Base-by-base conservation (phyloP, 768 basidiomycete genomes). In the Boletus fagicola region DNA sequence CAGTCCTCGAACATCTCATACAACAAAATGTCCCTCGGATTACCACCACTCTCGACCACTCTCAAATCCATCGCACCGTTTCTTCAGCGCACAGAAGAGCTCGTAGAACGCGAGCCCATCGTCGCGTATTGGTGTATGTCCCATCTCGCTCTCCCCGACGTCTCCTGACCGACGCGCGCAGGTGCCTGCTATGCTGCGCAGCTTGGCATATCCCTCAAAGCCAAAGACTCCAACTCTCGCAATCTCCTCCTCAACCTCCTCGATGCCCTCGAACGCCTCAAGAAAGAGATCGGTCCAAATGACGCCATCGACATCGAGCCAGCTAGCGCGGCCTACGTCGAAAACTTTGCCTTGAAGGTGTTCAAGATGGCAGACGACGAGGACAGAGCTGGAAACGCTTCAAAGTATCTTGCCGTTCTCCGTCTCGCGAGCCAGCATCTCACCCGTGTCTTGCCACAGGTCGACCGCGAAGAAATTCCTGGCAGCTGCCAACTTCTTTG, bases 61-160 rank as follows among this genome's bases (percentile, higher is more conserved):
- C 84, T 92, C 69, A 90, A 86, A 66, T 59, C 83, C 26, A 81
- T 94, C 54, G 68, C 84, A 5, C 90, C 94, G 2, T 96, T 83
- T 72, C 78, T 98, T 20, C 93, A 95, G 66, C 85, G 97, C 49
- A 92, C 97, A 0, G 85, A 92, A 56, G 97, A 99, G 71, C 79
- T 98, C 64, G 84, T 81, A 51, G 75, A 76, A 15, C 84, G 88
- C 60, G 94, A 99, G 55, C 91, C 92, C 6, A 78, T 95, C 51
- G 84, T 98, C 67, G 83, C 92, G 5, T 98, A 98, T 70, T 99
- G 96, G 95, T 95, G 96, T 96, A 73, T 62, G 91, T 52, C 36
- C 78, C 13, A 26, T 38, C 44, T 8, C 47, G 38, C 55, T 31
- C 33, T 31, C 56, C 20, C 44, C 31, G 45, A n/a, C 35, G 39